Percentiles rank a stretch among this genome's conserved stretches.
Conservation (phyloP, 345 rosid genomes). For the Gossypium mustelinum region DNA sequence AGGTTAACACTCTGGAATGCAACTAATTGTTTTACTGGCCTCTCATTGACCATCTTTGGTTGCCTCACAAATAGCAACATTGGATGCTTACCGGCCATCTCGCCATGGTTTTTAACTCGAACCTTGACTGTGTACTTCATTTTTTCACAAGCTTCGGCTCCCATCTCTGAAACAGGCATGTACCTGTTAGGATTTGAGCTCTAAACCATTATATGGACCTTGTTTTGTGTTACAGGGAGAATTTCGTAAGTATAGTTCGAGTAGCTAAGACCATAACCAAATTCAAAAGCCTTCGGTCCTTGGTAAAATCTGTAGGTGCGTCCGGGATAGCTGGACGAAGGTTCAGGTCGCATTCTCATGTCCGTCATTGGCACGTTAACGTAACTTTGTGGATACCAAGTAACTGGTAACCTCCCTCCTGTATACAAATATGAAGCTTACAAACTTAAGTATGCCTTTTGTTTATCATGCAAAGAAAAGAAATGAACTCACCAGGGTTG, state of each 20-base stretch:
- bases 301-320: slow-evolving; percentile 55
- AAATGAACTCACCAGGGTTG: slow-evolving; percentile 58
- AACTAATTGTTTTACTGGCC: slow-evolving; percentile 37
- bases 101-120: slow-evolving; percentile 38
- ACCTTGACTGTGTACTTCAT: slow-evolving; percentile 29
- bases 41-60: slow-evolving; percentile 24
- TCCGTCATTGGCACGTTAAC: slow-evolving; percentile 46
- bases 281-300: slow-evolving; percentile 43
- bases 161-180: slow-evolving; percentile 33
- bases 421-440: neutral
- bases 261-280: slow-evolving; percentile 60
- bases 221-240: slow-evolving; percentile 17
- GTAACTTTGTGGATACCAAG: slow-evolving; percentile 7
- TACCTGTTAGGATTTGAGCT: neutral
- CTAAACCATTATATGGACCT: slow-evolving; percentile 13
- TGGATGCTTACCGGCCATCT: slow-evolving; percentile 50
- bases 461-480: neutral
- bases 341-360: slow-evolving; percentile 53
- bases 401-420: slow-evolving; percentile 26
- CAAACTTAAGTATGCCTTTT: neutral
- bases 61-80: slow-evolving; percentile 40
- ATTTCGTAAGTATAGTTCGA: slow-evolving; percentile 44
- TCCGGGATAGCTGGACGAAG: slow-evolving; percentile 51
- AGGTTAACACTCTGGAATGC: neutral
- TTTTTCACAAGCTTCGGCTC: slow-evolving; percentile 30